A percentile compares a stretch with the other conserved stretches of the same genome.
Evolutionary conservation across 2,329 filamentous ascomycete genomes (phyloP).

Genomic region (Cladosporium sp.): DNA sequence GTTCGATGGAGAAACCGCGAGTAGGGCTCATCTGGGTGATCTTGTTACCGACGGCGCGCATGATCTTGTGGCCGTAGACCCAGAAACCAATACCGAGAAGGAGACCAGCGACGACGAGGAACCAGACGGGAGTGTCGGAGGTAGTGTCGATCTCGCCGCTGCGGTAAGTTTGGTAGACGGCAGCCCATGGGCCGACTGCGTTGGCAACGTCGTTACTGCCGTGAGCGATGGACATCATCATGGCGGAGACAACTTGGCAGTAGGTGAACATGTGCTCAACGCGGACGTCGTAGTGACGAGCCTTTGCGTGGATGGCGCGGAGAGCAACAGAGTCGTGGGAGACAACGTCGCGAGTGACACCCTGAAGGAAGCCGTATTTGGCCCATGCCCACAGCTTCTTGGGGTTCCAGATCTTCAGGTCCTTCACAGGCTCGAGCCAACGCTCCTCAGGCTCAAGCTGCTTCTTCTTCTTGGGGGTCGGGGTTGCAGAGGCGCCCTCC

Average conservation of each 20-base stretch:
- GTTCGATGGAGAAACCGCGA: slow-evolving; percentile 55
- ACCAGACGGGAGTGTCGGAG: slow-evolving; percentile 54
- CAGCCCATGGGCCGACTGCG: slow-evolving; percentile 57
- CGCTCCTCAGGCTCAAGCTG: slow-evolving; percentile 5
- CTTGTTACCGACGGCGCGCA: slow-evolving; percentile 56
- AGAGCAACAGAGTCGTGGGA: slow-evolving; percentile 43
- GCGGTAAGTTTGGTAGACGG: slow-evolving; percentile 56
- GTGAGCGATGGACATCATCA: slow-evolving; percentile 65
- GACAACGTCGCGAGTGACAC: slow-evolving; percentile 21
- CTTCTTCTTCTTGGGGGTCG: background rate
- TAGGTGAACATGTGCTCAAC: slow-evolving; percentile 61
- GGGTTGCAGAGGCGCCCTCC: background rate
- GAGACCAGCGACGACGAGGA: slow-evolving; percentile 52
- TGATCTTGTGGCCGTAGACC: slow-evolving; percentile 60
- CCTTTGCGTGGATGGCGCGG: slow-evolving; percentile 38
- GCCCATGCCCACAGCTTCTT: slow-evolving; percentile 16
- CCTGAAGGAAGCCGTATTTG: slow-evolving; percentile 20
- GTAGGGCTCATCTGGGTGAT: slow-evolving; percentile 57
- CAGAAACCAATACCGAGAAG: slow-evolving; percentile 53
- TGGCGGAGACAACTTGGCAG: slow-evolving; percentile 62
- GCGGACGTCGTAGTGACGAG: slow-evolving; percentile 55
- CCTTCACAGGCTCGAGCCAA: slow-evolving; percentile 8
- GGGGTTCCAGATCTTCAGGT: slow-evolving; percentile 10
- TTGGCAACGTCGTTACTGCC: slow-evolving; percentile 61
- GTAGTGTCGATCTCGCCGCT: slow-evolving; percentile 41